phyloP scores from a whole-genome alignment of 768 basidiomycete species.

The Pleurotus salmoneostramineus region DNA sequence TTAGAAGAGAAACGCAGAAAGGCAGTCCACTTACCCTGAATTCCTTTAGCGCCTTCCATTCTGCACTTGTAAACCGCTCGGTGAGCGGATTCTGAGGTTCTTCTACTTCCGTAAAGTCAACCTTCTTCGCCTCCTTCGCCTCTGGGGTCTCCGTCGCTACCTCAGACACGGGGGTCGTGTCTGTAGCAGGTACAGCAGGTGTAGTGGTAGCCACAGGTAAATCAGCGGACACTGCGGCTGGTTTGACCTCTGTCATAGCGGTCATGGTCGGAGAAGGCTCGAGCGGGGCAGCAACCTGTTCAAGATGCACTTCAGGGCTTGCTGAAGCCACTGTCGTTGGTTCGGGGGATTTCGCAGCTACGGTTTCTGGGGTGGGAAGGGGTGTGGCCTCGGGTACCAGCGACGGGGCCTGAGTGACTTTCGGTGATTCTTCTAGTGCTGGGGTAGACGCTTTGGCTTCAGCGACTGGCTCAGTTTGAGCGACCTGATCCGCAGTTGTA shows the following conservation, averaged over 20 bases:
- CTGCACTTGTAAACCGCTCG: constrained; percentile 61
- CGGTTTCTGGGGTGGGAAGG: neutral
- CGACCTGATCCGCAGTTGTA: constrained; percentile 11
- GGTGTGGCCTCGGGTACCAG: constrained; percentile 8
- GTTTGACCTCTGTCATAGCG: neutral
- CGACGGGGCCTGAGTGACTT: neutral
- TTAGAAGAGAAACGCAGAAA: neutral
- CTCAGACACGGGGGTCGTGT: constrained; percentile 6
- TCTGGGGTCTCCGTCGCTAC: constrained; percentile 10
- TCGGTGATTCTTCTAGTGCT: neutral
- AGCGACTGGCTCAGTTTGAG: constrained; percentile 1
- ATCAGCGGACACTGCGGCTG: neutral
- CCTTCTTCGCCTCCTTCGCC: constrained; percentile 16
- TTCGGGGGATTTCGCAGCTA: constrained; percentile 3
- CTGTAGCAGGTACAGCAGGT: constrained; percentile 10
- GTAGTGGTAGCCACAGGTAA: constrained; percentile 9
- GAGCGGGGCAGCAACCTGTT: neutral
- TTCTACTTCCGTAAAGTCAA: constrained; percentile 1
- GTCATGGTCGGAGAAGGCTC: constrained; percentile 8
- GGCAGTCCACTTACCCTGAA: constrained; percentile 48
- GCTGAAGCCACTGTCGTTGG: too few species aligned
- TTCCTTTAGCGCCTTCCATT: constrained; percentile 67
- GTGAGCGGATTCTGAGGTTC: constrained; percentile 75
- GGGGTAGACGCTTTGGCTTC: neutral
- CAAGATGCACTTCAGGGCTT: neutral